Evolutionary conservation across 2,329 filamentous ascomycete genomes (phyloP).

Genomic region (Fusarium gaditjirri): DNA sequence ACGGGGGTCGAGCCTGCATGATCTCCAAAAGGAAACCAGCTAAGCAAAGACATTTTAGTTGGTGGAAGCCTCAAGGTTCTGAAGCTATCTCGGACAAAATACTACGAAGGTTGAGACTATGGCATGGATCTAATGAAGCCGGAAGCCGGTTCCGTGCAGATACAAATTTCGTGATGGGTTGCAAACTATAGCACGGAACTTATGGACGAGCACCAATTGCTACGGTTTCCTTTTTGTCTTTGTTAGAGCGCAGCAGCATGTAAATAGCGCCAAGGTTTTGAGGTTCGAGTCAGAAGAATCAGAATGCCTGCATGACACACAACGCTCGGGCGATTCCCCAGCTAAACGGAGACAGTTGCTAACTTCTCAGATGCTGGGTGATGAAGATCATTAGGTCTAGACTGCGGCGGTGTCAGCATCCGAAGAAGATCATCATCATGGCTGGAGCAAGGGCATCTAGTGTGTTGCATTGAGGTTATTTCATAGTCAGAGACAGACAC

Average conservation of each 20-base stretch:
- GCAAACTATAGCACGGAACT: slow-evolving; percentile 16
- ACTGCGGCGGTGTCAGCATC: slow-evolving; percentile 12
- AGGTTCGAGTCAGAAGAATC: slow-evolving; percentile 28
- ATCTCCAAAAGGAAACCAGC: slow-evolving; percentile 42
- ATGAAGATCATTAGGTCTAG: slow-evolving; percentile 38
- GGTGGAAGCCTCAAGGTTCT: slow-evolving; percentile 19
- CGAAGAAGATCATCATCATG: slow-evolving; percentile 23
- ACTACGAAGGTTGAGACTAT: not conserved
- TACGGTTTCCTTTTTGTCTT: not conserved
- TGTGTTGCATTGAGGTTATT: slow-evolving; percentile 30
- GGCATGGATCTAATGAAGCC: not conserved
- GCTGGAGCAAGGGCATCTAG: slow-evolving; percentile 6
- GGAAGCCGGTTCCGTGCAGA: slow-evolving; percentile 12
- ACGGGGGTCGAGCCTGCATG: slow-evolving; percentile 38
- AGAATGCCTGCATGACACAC: slow-evolving; percentile 30
- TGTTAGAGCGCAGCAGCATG: slow-evolving; percentile 2
- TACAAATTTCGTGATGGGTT: slow-evolving; percentile 10
- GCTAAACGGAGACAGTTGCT: slow-evolving; percentile 14
- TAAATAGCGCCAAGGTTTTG: slow-evolving; percentile 21
- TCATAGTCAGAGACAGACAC: not conserved
- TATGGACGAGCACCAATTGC: slow-evolving; percentile 10
- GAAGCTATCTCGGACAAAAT: not conserved
- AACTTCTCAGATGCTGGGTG: slow-evolving; percentile 7
- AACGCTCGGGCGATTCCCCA: slow-evolving; percentile 25
- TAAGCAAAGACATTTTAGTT: slow-evolving; percentile 22